Evolutionary conservation across 257 asterid genomes (phyloP), one percentile per base, ranked within the genome.

Genomic region (Datura wrightii): DNA sequence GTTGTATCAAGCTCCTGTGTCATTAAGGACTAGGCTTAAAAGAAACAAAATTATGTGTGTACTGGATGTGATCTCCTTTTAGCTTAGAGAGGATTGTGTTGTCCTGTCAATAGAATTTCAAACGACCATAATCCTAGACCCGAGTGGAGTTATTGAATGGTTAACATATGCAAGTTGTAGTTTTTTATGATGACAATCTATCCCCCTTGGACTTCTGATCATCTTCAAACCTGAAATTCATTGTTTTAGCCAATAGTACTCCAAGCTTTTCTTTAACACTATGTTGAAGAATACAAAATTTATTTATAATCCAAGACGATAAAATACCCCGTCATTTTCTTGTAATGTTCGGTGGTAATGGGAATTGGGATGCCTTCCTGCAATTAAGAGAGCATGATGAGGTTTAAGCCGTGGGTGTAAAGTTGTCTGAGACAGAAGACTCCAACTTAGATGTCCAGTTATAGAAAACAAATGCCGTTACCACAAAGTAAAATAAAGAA

Each of bases 141-240:
- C 5, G 42, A 31, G 39, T 31, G 18, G 18, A 31, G 42, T 9
- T 5, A 63, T 63, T 31, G 59, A 7, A 54, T 54, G 59, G 59
- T 14, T 16, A 54, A 54, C 14, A 31, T 63, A 63, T 63, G 70
- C 42, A 63, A 63, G 70, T 63, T 18, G 70, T 63, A 36, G 16
- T 62, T 11, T 10, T 24, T 62, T 9, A 8, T 24, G 7, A 62
- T 24, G 70, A 63, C 15, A 63, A 63, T 31, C 42, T 63, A 63
- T 63, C 42, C 70, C 42, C 31, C 42, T 10, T 63, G 70, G 59
- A 31, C 8, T 63, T 63, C 31, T 59, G 66, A 62, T 62, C 69
- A 62, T 62, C 69, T 63, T 63, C 71, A 63, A 10, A 63, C 71
- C 71, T 63, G 71, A 63, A 63, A 8, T 24, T 63, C 71, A 63